A percentile compares a stretch with the other conserved stretches of the same genome.
Conservation (phyloP, 208 protist genomes). For the Entamoeba histolytica region DNA sequence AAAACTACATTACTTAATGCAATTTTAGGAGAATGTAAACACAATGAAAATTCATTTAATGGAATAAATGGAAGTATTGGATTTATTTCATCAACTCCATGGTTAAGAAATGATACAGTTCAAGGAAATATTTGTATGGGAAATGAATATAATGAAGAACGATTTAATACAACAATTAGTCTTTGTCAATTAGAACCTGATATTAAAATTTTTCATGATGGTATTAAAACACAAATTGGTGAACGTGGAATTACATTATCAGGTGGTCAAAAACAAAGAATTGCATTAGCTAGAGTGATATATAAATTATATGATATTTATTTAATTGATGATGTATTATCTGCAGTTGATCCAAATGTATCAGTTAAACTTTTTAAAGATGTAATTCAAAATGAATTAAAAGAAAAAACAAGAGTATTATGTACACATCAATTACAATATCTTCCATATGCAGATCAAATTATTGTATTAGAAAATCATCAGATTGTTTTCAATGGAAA, state of each 20-base stretch:
- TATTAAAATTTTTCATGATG: conserved; percentile 45
- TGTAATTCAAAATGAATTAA: background rate
- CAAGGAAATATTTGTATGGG: conserved; percentile 66
- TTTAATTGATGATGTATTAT: background rate
- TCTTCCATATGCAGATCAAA: background rate
- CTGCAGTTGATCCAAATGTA: conserved; percentile 4
- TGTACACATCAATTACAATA: background rate
- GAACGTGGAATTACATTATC: conserved; percentile 55
- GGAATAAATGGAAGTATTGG: conserved; percentile 34
- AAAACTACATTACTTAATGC: background rate
- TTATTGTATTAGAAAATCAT: background rate
- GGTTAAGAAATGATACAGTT: conserved; percentile 60
- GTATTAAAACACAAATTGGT: conserved; percentile 62
- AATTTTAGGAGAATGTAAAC: background rate
- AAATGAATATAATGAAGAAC: conserved; percentile 14
- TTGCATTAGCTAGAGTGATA: conserved; percentile 42
- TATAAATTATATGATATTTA: conserved; percentile 33
- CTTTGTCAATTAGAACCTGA: conserved; percentile 54
- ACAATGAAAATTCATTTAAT: background rate
- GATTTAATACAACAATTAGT: conserved; percentile 28
- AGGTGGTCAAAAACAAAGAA: conserved; percentile 50
- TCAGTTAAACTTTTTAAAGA: background rate
- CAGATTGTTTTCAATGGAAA: background rate
- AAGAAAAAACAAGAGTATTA: background rate
- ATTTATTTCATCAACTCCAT: conserved; percentile 59